Evolutionary conservation across 1,284 basidiomycete species (phyloP), one percentile per base, ranked within the genome.

Genomic region (Ustilago lituana): DNA sequence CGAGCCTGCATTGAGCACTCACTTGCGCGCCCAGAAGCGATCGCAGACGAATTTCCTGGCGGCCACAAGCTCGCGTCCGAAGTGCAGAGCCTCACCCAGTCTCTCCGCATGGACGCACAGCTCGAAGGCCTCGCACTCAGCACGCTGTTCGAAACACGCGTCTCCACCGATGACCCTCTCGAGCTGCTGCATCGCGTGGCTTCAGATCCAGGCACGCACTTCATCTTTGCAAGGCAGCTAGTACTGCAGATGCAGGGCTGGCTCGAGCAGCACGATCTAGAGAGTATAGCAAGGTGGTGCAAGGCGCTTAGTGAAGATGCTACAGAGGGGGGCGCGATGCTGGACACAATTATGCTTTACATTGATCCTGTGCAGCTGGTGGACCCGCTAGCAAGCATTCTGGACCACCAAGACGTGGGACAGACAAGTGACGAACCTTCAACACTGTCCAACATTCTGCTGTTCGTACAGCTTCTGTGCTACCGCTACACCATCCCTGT

Each of bases 341-440:
- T 75, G 27, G 65, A 76, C 27, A 62, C 65, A 23, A 26, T 72
- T 31, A 62, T 74, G 51, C 12, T 77, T 23, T 74, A 73, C 43
- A 38, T 72, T 11, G 60, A 66, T 49, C 66, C 74, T 17, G 22
- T 39, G 11, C 43, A 71, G 31, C 11, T 73, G 22, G 24, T 72
- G 8, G 41, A 52, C 11, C 56, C 67, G 15, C 20, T 76, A 48
- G 67, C 56, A 3, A 40, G 40, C 7, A 23, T 76, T 0, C 26
- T 76, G 27, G 71, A 74, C 20, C 40, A 49, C 7, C 41, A 55
- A 24, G 74, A 74, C 23, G 35, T 74, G 3, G 65, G 56, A 6
- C 63, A 72, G 50, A 54, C 55, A 10, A 71, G 65, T 45, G 73
- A 75, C 49, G 73, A 77, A 40, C 73, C 73, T 0, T 59, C 67